phyloP scores from a whole-genome alignment of 108 stramenopile species.

The Stephanodiscus triporus region DNA sequence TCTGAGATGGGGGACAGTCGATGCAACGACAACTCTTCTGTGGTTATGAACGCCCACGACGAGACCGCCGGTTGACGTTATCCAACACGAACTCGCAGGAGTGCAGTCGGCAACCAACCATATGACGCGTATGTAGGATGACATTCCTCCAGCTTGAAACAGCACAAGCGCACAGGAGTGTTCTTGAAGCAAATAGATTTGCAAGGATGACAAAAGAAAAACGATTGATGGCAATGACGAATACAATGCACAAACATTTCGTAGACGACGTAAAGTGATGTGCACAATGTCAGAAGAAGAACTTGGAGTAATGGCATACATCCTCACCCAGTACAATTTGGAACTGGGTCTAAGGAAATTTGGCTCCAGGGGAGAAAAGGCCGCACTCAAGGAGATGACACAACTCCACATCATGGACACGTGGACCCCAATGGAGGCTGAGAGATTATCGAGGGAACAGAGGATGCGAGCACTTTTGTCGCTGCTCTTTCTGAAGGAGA shows the following conservation, averaged over 20 bases:
- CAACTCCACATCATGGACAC: conserved; percentile 2
- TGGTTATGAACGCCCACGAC: not conserved
- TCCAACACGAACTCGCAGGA: not conserved
- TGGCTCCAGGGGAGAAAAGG: not conserved
- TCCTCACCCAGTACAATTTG: conserved; percentile 7
- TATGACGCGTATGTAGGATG: not conserved
- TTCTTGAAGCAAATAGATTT: not conserved
- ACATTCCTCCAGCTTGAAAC: not conserved
- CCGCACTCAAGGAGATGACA: not conserved
- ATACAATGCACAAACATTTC: not conserved
- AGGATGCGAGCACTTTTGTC: conserved; percentile 14
- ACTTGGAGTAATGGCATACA: not conserved
- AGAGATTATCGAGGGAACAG: conserved; percentile 8
- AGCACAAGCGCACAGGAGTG: not conserved
- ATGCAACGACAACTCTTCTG: not conserved
- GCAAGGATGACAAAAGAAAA: not conserved
- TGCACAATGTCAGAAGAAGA: not conserved
- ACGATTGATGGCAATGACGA: not conserved
- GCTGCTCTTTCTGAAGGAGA: conserved; percentile 44
- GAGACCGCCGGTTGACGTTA: not conserved
- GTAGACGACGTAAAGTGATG: not conserved
- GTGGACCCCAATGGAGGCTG: not conserved
- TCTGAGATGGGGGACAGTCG: not conserved
- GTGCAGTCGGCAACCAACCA: not conserved
- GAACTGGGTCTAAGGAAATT: not conserved